Conservation (phyloP, 2,329 filamentous ascomycete species). For the Claviceps quebecensis region DNA sequence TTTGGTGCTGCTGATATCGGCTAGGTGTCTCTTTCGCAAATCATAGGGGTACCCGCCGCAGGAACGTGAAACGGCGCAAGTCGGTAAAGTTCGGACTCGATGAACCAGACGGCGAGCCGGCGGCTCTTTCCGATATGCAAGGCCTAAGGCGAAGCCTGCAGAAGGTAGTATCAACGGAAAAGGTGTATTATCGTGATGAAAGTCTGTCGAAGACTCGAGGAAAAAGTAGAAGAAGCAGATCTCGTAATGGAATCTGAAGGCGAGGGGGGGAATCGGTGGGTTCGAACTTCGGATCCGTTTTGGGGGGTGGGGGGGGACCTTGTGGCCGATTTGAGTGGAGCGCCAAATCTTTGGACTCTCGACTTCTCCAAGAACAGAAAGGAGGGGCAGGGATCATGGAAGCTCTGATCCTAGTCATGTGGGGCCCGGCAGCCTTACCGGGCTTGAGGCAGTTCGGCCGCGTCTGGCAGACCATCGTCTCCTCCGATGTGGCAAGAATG, state of each 20-base stretch:
- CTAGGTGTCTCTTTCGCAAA: background rate
- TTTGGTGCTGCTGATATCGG: background rate
- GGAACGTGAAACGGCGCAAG: background rate
- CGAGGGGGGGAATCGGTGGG: background rate
- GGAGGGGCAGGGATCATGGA: conserved; percentile 1
- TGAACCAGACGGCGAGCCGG: background rate
- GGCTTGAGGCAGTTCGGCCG: background rate
- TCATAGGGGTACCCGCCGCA: background rate
- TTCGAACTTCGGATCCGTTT: background rate
- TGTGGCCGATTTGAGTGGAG: conserved; percentile 5
- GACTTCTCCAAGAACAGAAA: background rate
- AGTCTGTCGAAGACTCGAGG: background rate
- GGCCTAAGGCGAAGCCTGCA: background rate
- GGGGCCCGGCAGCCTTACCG: background rate
- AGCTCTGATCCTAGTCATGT: background rate
- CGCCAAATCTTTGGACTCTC: background rate
- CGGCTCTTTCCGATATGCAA: background rate
- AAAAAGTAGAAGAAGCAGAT: background rate
- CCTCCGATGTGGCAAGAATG: background rate
- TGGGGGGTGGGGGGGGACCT: background rate
- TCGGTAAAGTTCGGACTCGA: background rate
- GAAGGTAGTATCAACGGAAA: background rate
- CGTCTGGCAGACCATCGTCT: too few relatives aligned
- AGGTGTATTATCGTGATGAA: background rate
- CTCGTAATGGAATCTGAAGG: background rate